Evolutionary conservation across 306 rosid species (phyloP), one percentile per base, ranked within the genome.

Genomic region (Trifolium dubium): DNA sequence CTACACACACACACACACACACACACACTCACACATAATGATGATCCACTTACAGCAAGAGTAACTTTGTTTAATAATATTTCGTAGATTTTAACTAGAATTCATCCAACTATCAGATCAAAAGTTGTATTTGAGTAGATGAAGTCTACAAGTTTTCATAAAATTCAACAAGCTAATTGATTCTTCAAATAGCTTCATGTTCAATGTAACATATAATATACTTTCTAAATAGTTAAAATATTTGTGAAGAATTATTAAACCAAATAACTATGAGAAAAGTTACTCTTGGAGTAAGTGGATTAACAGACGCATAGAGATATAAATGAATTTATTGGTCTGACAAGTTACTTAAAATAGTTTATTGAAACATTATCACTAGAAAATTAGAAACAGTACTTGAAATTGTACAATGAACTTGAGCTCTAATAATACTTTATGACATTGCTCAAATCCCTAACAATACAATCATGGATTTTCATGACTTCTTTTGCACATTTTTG

Each of bases 341-440:
- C 14, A 39, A 5, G 19, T 53, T 77, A 6, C 34, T 23, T 23
- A 23, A 23, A 49, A 14, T 17, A 44, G 64, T 66, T 64, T 41
- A 53, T 69, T 23, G 13, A 41, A 53, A 49, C 9, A 1, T 43
- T 49, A 2, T 58, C 4, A 47, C 51, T 14, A 18, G 46, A 39
- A 23, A 23, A 23, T 23, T 23, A 23, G 23, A 23, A 74, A 15
- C 50, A 62, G 53, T 32, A 64, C 65, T 15, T 5, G n/a, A 32
- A 60, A 80, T 63, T 37, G 58, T 23, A 23, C 8, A 8, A 67
- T 40, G 73, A 74, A 49, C 63, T 50, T 69, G 60, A 47, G 77
- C 43, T 76, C 69, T 10, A 40, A 55, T 19, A 47, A 37, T 56
- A 39, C 50, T 54, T n/a, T 12, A 70, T 14, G 34, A 14, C 58